A percentile compares a stretch with the other conserved stretches of the same genome.
These are phyloP conservation scores for Gnetum montanum DNA, from an alignment of 75 land plant species.

Conservation along the genomic window DNA sequence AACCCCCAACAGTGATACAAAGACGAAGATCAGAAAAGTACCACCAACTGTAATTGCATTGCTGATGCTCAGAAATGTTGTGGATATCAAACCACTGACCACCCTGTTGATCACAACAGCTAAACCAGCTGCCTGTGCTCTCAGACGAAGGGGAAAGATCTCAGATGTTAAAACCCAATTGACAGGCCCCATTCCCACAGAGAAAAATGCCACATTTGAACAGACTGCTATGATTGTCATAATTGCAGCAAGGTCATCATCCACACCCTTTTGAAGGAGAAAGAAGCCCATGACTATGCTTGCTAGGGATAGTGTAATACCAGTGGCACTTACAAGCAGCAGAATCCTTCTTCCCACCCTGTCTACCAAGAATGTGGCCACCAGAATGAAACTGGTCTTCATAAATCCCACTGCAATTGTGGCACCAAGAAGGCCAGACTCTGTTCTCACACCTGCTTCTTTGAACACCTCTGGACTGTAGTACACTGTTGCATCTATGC, in stretches of 20 bases:
- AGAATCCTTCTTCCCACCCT: slow-evolving; percentile 67
- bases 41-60: slow-evolving; percentile 40
- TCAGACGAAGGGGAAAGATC: slow-evolving; percentile 52
- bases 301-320: slow-evolving; percentile 64
- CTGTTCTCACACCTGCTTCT: slow-evolving; percentile 48
- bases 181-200: slow-evolving; percentile 81
- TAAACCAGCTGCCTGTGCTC: slow-evolving; percentile 44
- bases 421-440: slow-evolving; percentile 47
- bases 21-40: slow-evolving; percentile 33
- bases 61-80: slow-evolving; percentile 39
- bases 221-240: slow-evolving; percentile 56
- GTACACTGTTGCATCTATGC: slow-evolving; percentile 87
- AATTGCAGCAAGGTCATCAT: slow-evolving; percentile 1
- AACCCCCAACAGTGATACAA: slow-evolving; percentile 16
- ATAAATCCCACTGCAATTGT: slow-evolving; percentile 75
- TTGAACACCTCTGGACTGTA: slow-evolving; percentile 83
- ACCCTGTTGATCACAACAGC: slow-evolving; percentile 35
- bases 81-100: slow-evolving; percentile 36
- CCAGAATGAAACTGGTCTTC: slow-evolving; percentile 70
- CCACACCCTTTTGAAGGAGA: slow-evolving; percentile 9
- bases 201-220: slow-evolving; percentile 70
- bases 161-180: slow-evolving; percentile 73
- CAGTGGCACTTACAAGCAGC: slow-evolving; percentile 60
- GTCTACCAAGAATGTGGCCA: slow-evolving; percentile 70
- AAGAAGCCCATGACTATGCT: slow-evolving; percentile 31